phyloP scores from a whole-genome alignment of 805 yeast genomes.

The Saturnispora besseyi region DNA sequence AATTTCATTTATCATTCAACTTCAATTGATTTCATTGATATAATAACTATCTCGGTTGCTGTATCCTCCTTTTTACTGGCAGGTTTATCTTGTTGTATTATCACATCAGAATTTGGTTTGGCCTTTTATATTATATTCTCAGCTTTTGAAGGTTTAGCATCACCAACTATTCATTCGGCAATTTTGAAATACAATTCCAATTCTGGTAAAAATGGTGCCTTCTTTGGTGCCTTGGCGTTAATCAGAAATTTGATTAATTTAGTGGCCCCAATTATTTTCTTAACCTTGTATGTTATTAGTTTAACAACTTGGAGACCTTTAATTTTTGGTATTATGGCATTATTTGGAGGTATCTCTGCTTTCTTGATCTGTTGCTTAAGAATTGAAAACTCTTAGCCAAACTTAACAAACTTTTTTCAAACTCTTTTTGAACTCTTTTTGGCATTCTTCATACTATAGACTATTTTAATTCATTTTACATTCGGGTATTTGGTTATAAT shows the following conservation, averaged over 20 bases:
- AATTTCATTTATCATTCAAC: slow-evolving; percentile 28
- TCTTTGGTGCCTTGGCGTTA: slow-evolving; percentile 62
- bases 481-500: background rate
- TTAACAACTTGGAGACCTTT: slow-evolving; percentile 30
- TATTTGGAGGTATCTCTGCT: background rate
- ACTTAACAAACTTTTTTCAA: too few species aligned
- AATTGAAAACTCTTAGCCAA: background rate
- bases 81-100: slow-evolving; percentile 25
- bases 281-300: slow-evolving; percentile 40
- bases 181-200: slow-evolving; percentile 49
- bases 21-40: slow-evolving; percentile 41
- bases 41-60: slow-evolving; percentile 10
- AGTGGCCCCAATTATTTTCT: slow-evolving; percentile 39
- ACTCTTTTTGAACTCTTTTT: too few species aligned
- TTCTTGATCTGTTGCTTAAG: slow-evolving; percentile 1
- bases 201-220: slow-evolving; percentile 54
- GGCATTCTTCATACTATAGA: background rate
- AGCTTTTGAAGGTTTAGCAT: slow-evolving; percentile 40
- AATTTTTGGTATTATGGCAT: slow-evolving; percentile 8
- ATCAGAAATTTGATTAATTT: slow-evolving; percentile 42
- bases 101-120: slow-evolving; percentile 32
- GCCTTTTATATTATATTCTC: slow-evolving; percentile 28
- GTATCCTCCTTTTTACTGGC: slow-evolving; percentile 11
- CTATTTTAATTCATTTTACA: background rate
- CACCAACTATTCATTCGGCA: slow-evolving; percentile 53